Percentiles rank a stretch among this genome's conserved stretches.
Conservation (phyloP, 768 basidiomycete genomes). For the Boletales sp. region DNA sequence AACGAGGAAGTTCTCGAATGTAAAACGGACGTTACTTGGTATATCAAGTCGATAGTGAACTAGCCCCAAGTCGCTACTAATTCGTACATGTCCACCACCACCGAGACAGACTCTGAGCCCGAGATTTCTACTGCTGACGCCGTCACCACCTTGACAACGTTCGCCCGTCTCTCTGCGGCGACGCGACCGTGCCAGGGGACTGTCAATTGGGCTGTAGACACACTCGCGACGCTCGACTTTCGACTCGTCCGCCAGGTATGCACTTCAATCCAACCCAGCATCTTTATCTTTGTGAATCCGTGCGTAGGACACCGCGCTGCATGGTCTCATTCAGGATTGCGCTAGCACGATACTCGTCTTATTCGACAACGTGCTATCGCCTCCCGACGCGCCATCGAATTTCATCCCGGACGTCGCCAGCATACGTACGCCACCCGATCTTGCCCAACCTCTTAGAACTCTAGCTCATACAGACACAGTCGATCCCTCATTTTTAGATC, state of each 20-base stretch:
- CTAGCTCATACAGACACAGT: constrained; percentile 24
- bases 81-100: constrained; percentile 31
- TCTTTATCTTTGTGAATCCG: not conserved
- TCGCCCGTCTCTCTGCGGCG: constrained; percentile 16
- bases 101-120: constrained; percentile 58
- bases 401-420: constrained; percentile 11
- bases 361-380: constrained; percentile 23
- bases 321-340: constrained; percentile 32
- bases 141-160: constrained; percentile 15
- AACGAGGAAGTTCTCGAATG: constrained; percentile 48
- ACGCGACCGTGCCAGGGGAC: constrained; percentile 7
- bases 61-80: constrained; percentile 26
- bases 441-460: not conserved
- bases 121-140: constrained; percentile 10
- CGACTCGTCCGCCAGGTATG: constrained; percentile 27
- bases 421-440: constrained; percentile 17
- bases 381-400: constrained; percentile 1
- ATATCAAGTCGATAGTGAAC: constrained; percentile 52
- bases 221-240: constrained; percentile 28
- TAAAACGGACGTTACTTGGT: constrained; percentile 52
- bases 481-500: constrained; percentile 26
- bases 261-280: not conserved
- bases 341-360: constrained; percentile 31
- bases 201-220: constrained; percentile 22
- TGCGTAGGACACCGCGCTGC: constrained; percentile 32